These are phyloP conservation scores for Platanus orientalis DNA, from an alignment of 164 flowering plant species.

Conservation along the genomic window DNA sequence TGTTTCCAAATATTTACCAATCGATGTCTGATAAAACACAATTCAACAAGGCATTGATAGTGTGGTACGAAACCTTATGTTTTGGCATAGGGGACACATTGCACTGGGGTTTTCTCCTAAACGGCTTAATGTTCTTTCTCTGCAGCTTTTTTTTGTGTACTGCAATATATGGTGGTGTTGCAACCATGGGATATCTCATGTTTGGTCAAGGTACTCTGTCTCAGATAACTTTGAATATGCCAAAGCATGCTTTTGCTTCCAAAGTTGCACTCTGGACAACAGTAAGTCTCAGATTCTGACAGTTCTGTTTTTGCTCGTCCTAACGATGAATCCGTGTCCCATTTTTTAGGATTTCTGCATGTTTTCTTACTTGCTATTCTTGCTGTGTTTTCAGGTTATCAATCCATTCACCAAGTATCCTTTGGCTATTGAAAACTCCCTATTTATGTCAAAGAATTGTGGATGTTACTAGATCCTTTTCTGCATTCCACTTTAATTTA, in stretches of 20 bases:
- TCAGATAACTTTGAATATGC: slow-evolving; percentile 88
- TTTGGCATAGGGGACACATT: not conserved
- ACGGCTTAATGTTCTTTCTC: not conserved
- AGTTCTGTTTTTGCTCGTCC: not conserved
- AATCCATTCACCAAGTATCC: slow-evolving; percentile 95
- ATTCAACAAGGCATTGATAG: slow-evolving; percentile 57
- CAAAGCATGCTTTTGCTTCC: slow-evolving; percentile 44
- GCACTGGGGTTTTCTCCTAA: not conserved
- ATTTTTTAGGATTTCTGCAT: not conserved
- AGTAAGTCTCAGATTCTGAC: slow-evolving; percentile 40
- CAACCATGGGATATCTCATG: slow-evolving; percentile 75
- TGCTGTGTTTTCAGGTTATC: slow-evolving; percentile 56
- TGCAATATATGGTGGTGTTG: slow-evolving; percentile 68
- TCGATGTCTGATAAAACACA: slow-evolving; percentile 80
- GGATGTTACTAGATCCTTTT: not conserved
- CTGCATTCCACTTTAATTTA: slow-evolving; percentile 7
- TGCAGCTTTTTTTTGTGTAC: slow-evolving; percentile 70
- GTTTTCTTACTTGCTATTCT: slow-evolving; percentile 3
- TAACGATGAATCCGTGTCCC: not conserved
- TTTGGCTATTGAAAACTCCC: slow-evolving; percentile 18
- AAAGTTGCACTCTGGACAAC: slow-evolving; percentile 88
- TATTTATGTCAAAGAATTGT: not conserved
- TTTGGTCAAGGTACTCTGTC: slow-evolving; percentile 76
- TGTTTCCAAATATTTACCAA: slow-evolving; percentile 87
- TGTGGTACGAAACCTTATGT: slow-evolving; percentile 39